Base-by-base conservation (phyloP, 108 stramenopile species). In the Nitzschia inconspicua region DNA sequence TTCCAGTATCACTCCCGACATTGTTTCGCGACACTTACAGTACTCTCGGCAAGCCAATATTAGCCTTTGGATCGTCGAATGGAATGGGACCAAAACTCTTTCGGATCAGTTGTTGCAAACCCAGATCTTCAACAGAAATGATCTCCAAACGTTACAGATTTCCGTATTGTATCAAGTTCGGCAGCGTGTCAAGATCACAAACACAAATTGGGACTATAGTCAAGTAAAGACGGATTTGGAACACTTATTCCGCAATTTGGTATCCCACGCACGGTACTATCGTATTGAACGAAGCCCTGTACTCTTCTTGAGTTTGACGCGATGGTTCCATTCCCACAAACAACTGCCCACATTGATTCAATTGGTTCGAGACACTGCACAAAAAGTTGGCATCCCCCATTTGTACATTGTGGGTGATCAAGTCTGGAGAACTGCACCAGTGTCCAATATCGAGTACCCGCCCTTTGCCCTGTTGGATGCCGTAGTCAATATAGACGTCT, bases 151-250 rank as follows among this genome's bases (percentile, higher is more conserved):
- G 37, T 54, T 48, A 30, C 50, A 70, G 53, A 66, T 78, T 48
- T 67, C 77, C 18, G 44, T 78, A 0, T 53, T 74, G 18, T 78
- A 78, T 46, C 72, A 78, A 59, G 65, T 68, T 2, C 64, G 56
- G 2, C 53, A 52, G 2, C 55, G 68, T 5, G 48, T 75, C 41
- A 47, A 57, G 7, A 41, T 61, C 18, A 44, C 43, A 9, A 47
- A 57, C 9, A 42, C 26, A 19, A 56, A 64, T 25, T 29, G 25
- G 14, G 26, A 48, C 29, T 72, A 70, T 35, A 19, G 24, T 16
- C 50, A 49, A 5, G 69, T 70, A 11, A 20, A 3, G 3, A 32
- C 60, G 13, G 69, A 70, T 57, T 44, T 70, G 29, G 35, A 62
- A 46, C 57, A 57, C 30, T 50, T 70, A 4, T 61, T 53, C 28